phyloP scores from a whole-genome alignment of 2,329 filamentous ascomycete genomes.

The Microsporum ferrugineum region DNA sequence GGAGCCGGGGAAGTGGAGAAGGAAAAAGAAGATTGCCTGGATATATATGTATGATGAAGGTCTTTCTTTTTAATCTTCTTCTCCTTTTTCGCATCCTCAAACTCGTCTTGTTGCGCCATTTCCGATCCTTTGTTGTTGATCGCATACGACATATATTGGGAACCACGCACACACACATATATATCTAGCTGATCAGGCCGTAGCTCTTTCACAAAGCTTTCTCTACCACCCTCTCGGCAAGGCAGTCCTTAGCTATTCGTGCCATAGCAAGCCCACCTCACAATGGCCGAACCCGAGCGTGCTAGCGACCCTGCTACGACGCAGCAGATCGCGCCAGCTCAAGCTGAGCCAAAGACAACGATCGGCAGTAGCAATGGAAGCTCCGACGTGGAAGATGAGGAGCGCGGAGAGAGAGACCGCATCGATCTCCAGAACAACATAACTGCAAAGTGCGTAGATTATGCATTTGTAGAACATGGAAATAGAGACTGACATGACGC shows the following conservation, averaged over 20 bases:
- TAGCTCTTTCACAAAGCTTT: not conserved
- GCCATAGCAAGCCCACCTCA: not conserved
- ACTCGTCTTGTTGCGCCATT: not conserved
- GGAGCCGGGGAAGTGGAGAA: slow-evolving; percentile 3
- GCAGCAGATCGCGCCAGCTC: not conserved
- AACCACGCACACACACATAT: not conserved
- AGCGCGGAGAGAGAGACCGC: slow-evolving; percentile 18
- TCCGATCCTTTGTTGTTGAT: not conserved
- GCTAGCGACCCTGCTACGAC: not conserved
- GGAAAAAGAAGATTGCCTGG: not conserved
- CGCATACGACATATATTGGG: not conserved
- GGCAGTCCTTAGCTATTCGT: not conserved
- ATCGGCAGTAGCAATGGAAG: not conserved
- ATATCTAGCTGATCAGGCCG: not conserved
- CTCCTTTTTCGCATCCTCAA: not conserved
- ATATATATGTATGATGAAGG: not conserved
- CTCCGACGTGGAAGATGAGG: slow-evolving; percentile 10
- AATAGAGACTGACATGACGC: not conserved
- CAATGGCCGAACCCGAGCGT: not conserved
- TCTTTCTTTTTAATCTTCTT: not conserved
- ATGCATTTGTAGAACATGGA: not conserved
- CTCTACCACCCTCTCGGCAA: not conserved
- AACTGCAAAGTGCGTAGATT: slow-evolving; percentile 20
- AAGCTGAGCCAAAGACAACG: not conserved
- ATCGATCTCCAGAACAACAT: slow-evolving; percentile 22